Percentiles rank a stretch among this genome's conserved stretches.
phyloP scores from a whole-genome alignment of 2,329 filamentous ascomycete genomes.

The Penicillium sp. region DNA sequence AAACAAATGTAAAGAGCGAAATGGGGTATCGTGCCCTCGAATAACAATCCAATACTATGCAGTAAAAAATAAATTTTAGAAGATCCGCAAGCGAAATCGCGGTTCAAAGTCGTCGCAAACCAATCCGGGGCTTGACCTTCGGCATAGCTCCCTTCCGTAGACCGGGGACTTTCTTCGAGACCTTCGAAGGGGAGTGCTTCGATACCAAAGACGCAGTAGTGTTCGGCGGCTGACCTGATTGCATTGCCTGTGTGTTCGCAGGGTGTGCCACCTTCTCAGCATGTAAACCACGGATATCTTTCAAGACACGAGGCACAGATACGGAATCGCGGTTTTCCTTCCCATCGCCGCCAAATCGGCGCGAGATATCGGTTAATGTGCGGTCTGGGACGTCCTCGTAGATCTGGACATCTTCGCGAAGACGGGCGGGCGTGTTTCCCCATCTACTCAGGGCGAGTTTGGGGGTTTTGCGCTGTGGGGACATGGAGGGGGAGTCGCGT shows the following conservation, averaged over 20 bases:
- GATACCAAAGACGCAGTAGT: neutral
- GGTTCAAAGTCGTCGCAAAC: constrained; percentile 35
- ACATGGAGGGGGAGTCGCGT: constrained; percentile 16
- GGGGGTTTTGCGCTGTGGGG: constrained; percentile 37
- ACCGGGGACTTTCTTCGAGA: constrained; percentile 21
- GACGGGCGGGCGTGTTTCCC: constrained; percentile 23
- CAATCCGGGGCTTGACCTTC: constrained; percentile 37
- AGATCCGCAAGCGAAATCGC: neutral
- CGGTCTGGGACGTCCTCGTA: constrained; percentile 32
- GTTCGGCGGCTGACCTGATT: neutral
- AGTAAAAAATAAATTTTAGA: neutral
- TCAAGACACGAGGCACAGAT: constrained; percentile 6
- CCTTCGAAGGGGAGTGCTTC: constrained; percentile 11
- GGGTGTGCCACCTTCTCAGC: constrained; percentile 4
- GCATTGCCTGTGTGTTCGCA: neutral
- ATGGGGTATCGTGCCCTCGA: neutral
- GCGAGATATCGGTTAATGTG: constrained; percentile 10
- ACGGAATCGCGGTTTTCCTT: constrained; percentile 25
- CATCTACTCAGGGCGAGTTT: constrained; percentile 30
- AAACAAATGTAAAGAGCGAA: neutral
- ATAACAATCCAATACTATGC: neutral
- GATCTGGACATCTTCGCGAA: constrained; percentile 32
- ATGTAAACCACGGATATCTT: constrained; percentile 11
- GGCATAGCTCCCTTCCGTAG: constrained; percentile 24
- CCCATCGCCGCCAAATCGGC: constrained; percentile 19